Percentiles rank a stretch among this genome's conserved stretches.
Evolutionary conservation across 2,329 filamentous ascomycete genomes (phyloP).

Genomic region (Parasarocladium wereldwijsianum): DNA sequence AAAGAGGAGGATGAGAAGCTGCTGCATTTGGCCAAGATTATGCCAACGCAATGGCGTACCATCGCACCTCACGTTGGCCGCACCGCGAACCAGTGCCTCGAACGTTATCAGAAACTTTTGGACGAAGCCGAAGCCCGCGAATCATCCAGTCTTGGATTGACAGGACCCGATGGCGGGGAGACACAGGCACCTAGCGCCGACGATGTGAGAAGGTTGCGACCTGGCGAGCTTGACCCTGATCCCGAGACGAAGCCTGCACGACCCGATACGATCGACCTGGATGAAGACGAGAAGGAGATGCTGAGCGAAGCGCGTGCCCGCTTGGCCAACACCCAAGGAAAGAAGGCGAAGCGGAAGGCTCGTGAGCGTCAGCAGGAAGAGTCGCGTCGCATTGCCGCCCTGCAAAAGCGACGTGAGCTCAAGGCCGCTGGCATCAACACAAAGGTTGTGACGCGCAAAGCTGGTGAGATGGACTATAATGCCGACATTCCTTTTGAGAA

Average conservation of each 20-base stretch:
- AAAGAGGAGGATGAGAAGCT: conserved; percentile 98
- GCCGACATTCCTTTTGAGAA: conserved; percentile 98
- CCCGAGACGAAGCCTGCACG: conserved; percentile 91
- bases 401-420: conserved; percentile 91
- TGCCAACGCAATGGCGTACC: conserved; percentile 98
- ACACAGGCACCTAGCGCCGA: conserved; percentile 79
- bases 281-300: conserved; percentile 99
- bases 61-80: conserved; percentile 94
- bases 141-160: conserved; percentile 66
- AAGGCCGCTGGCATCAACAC: conserved; percentile 98
- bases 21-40: conserved; percentile 89
- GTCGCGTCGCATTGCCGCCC: conserved; percentile 71
- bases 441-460: conserved; percentile 81
- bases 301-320: conserved; percentile 91
- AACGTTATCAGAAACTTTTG: conserved; percentile 90
- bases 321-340: conserved; percentile 93
- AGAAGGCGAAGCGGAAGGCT: conserved; percentile 97
- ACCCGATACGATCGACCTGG: conserved; percentile 93
- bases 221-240: conserved; percentile 93
- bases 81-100: conserved; percentile 91
- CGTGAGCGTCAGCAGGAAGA: conserved; percentile 91
- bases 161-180: conserved; percentile 76
- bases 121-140: conserved; percentile 92
- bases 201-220: conserved; percentile 74
- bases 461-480: conserved; percentile 99